Conservation (phyloP, 2,329 filamentous ascomycete genomes). For the Emmonsiellopsis sp. region DNA sequence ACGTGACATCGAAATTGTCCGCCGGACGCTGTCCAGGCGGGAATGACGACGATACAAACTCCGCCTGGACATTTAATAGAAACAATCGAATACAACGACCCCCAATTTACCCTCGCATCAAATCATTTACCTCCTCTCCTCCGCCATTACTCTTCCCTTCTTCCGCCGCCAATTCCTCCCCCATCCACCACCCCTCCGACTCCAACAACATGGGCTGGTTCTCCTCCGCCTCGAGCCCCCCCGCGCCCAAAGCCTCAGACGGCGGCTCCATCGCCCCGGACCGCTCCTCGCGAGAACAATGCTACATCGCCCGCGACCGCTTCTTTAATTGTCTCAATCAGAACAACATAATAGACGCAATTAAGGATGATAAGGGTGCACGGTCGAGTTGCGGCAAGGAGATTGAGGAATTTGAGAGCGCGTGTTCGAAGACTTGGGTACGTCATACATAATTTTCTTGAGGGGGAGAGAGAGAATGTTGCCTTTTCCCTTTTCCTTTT, state of each 20-base stretch:
- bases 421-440: conserved; percentile 88
- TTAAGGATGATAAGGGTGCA: conserved; percentile 49
- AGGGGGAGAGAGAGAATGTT: neutral
- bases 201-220: conserved; percentile 41
- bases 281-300: conserved; percentile 67
- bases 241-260: conserved; percentile 41
- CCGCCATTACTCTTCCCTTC: too few relatives aligned
- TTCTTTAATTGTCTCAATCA: conserved; percentile 85
- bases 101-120: too few relatives aligned
- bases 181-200: neutral
- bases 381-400: conserved; percentile 51
- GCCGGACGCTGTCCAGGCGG: too few relatives aligned
- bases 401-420: conserved; percentile 61
- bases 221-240: conserved; percentile 29
- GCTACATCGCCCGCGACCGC: conserved; percentile 80
- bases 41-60: too few relatives aligned
- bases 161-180: neutral
- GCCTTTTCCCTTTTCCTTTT: neutral
- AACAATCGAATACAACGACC: too few relatives aligned
- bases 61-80: too few relatives aligned
- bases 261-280: conserved; percentile 70
- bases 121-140: too few relatives aligned
- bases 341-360: conserved; percentile 68
- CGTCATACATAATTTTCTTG: conserved; percentile 19
- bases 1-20: too few relatives aligned